A percentile compares a stretch with the other conserved stretches of the same genome.
phyloP scores from a whole-genome alignment of 2,329 filamentous ascomycete species.

The Xylaria hypoxylon region DNA sequence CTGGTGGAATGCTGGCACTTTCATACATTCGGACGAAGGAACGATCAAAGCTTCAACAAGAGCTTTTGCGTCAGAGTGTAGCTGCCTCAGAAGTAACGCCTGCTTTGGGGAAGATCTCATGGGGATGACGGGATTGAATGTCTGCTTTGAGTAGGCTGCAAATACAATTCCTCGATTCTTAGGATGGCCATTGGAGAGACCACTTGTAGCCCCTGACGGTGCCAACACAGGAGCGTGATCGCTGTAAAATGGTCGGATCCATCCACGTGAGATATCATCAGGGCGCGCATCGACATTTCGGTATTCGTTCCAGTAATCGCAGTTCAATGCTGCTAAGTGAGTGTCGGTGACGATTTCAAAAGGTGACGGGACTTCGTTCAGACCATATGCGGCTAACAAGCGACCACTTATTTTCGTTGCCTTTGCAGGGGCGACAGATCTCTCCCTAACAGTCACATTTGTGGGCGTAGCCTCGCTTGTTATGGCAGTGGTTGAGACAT shows the following conservation, averaged over 20 bases:
- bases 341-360: conserved; percentile 41
- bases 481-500: conserved; percentile 28
- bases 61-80: conserved; percentile 35
- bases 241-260: conserved; percentile 39
- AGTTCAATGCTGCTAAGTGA: conserved; percentile 37
- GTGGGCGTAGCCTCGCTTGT: conserved; percentile 10
- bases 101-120: conserved; percentile 35
- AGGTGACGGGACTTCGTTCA: conserved; percentile 38
- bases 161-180: conserved; percentile 42
- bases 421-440: neutral
- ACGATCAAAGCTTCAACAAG: conserved; percentile 35
- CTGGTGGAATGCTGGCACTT: neutral
- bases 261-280: conserved; percentile 40
- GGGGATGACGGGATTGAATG: conserved; percentile 26
- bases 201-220: neutral
- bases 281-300: conserved; percentile 36
- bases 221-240: conserved; percentile 27
- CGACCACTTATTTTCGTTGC: conserved; percentile 33
- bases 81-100: conserved; percentile 29
- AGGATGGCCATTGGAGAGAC: neutral
- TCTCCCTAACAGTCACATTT: neutral
- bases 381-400: conserved; percentile 41
- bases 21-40: conserved; percentile 1
- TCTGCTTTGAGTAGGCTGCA: conserved; percentile 40
- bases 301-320: conserved; percentile 41